Evolutionary conservation across 1,139 yeast species (phyloP), one percentile per base, ranked within the genome.

Genomic region (Nadsonia starkeyi-henricii): DNA sequence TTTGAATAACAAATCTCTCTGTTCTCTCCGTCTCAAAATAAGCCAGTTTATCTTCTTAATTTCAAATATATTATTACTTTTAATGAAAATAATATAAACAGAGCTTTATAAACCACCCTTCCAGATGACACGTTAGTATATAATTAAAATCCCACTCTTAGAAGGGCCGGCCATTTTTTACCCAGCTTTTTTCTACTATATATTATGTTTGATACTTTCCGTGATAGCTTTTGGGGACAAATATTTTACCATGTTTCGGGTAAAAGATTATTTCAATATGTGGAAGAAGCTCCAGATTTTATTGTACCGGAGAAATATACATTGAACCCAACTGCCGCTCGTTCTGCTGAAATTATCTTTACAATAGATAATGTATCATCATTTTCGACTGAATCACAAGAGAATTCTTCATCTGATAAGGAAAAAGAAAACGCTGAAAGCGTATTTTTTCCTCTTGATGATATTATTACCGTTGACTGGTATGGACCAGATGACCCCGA

Each of bases 401-500:
- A 26, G 9, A 21, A 43, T 43, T 28, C 9, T 5, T 23, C 28
- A 23, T 23, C 28, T 23, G 28, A 23, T 23, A 23, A 5, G 5
- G 28, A 23, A 23, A 23, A 23, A 23, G n/a, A n/a, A n/a, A n/a
- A n/a, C n/a, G 9, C 28, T 23, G 28, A 9, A 23, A 23, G 9
- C 28, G 28, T 5, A 23, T 5, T 5, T 9, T 23, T 9, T 13
- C 17, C 18, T 12, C 3, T 3, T n/a, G 12, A 20, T 15, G 39
- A 21, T 19, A 20, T 20, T 21, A 45, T 44, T 21, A 18, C 43
- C 15, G 65, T 62, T 2, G 60, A 53, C 21, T 73, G 75, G 76
- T 73, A 72, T 47, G 71, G 74, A 5, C 70, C 65, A 0, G 68
- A 71, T 49, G 81, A 78, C 54, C 77, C 78, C 0, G 78, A 73